Conservation (phyloP, 768 basidiomycete genomes). For the Suillus bovinus region DNA sequence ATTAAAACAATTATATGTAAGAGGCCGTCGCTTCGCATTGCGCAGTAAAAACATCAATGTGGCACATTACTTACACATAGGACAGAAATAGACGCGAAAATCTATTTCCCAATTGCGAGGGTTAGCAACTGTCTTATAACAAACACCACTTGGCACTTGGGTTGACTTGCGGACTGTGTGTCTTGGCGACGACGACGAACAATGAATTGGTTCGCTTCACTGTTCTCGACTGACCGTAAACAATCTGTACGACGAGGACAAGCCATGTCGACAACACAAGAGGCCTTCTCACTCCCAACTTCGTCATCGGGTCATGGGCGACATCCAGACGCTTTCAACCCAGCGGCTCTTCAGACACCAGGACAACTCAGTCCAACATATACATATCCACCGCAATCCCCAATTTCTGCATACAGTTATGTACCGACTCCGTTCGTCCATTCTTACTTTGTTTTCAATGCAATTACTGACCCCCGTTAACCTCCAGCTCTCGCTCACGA, state of each 20-base stretch:
- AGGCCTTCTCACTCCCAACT: conserved; percentile 85
- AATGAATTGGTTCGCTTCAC: conserved; percentile 76
- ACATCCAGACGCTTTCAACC: conserved; percentile 61
- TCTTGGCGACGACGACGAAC: conserved; percentile 16
- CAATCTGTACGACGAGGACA: conserved; percentile 57
- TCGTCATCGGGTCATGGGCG: conserved; percentile 58
- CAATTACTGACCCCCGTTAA: conserved; percentile 5
- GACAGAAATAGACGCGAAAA: conserved; percentile 12
- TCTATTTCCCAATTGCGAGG: conserved; percentile 6
- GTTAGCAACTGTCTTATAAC: conserved; percentile 4
- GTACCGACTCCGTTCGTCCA: conserved; percentile 52
- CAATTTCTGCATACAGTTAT: conserved; percentile 55
- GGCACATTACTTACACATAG: conserved; percentile 1
- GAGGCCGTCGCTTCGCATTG: background rate
- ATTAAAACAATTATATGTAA: too few species aligned
- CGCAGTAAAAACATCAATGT: background rate
- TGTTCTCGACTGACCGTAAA: conserved; percentile 55
- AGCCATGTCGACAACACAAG: conserved; percentile 76
- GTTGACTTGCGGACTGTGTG: background rate
- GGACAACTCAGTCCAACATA: conserved; percentile 55
- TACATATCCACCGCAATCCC: conserved; percentile 77
- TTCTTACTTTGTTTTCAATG: conserved; percentile 9
- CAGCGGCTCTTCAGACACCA: conserved; percentile 51
- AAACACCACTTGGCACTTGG: background rate
- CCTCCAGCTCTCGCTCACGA: conserved; percentile 43